phyloP scores from a whole-genome alignment of 2,329 filamentous ascomycete genomes.

The Juglanconis oblonga region DNA sequence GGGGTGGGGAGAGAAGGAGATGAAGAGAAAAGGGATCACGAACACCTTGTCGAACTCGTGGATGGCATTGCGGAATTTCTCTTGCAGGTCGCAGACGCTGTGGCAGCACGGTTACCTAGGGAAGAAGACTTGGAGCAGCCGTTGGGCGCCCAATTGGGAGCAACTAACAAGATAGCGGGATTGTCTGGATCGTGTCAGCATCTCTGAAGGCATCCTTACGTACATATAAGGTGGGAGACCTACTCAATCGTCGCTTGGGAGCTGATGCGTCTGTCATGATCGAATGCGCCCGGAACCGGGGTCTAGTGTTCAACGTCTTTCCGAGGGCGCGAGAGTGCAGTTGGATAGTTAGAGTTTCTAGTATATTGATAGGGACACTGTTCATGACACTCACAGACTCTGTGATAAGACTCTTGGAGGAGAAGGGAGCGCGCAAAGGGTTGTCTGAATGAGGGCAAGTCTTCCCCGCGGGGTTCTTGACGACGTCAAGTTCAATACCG shows the following conservation, averaged over 20 bases:
- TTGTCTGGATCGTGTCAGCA: slow-evolving; percentile 35
- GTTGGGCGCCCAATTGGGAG: not conserved
- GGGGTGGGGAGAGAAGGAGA: slow-evolving; percentile 8
- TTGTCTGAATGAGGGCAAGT: not conserved
- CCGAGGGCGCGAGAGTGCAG: not conserved
- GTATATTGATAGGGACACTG: not conserved
- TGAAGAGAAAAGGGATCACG: slow-evolving; percentile 20
- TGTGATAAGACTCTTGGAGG: not conserved
- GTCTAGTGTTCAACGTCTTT: not conserved
- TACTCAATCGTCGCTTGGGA: slow-evolving; percentile 14
- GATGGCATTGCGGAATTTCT: slow-evolving; percentile 83
- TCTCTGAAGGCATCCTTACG: not conserved
- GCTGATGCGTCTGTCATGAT: slow-evolving; percentile 14
- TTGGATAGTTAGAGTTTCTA: not conserved
- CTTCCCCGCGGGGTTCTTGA: slow-evolving; percentile 5
- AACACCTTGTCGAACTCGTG: slow-evolving; percentile 82
- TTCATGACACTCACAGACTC: not conserved
- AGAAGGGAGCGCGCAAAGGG: too few species aligned
- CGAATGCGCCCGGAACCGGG: not conserved
- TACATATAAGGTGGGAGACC: not conserved
- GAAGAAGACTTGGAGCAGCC: not conserved
- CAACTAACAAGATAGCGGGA: slow-evolving; percentile 48
- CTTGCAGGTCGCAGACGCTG: slow-evolving; percentile 92
- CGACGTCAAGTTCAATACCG: slow-evolving; percentile 6
- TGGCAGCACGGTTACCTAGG: not conserved